phyloP scores from a whole-genome alignment of 805 yeast genomes.

The Cyberlindnera galapagoensis region DNA sequence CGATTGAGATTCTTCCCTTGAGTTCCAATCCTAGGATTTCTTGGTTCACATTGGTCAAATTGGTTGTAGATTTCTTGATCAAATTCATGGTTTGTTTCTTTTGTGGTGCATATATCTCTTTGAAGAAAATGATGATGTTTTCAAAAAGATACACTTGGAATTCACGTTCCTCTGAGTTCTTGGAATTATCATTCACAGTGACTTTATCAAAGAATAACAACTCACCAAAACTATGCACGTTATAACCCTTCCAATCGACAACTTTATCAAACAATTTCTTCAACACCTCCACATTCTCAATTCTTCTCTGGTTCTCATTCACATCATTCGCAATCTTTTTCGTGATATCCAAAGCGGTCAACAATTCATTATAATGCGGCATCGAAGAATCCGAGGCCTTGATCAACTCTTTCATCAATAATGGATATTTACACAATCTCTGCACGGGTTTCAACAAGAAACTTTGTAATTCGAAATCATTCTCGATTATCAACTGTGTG shows the following conservation, averaged over 20 bases:
- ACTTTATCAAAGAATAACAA: constrained; percentile 69
- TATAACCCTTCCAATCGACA: constrained; percentile 89
- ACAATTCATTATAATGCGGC: constrained; percentile 59
- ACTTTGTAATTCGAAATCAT: constrained; percentile 83
- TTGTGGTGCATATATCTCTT: constrained; percentile 41
- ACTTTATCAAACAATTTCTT: constrained; percentile 69
- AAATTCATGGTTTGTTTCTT: constrained; percentile 44
- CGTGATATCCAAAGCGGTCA: constrained; percentile 63
- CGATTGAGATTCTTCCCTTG: constrained; percentile 77
- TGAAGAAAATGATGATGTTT: constrained; percentile 55
- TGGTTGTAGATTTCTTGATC: constrained; percentile 31
- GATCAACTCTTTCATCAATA: constrained; percentile 67
- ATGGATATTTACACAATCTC: constrained; percentile 91
- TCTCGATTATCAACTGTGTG: constrained; percentile 59
- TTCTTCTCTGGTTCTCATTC: constrained; percentile 88
- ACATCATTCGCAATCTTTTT: constrained; percentile 81
- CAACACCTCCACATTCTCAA: constrained; percentile 74
- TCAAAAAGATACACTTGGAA: constrained; percentile 89
- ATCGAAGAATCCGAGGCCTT: constrained; percentile 51
- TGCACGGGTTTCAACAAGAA: constrained; percentile 92
- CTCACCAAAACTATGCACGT: constrained; percentile 75
- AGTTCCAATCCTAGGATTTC: constrained; percentile 44
- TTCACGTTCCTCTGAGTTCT: constrained; percentile 64
- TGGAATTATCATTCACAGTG: constrained; percentile 53
- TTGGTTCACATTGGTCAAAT: constrained; percentile 6